Conservation (phyloP, 1,284 basidiomycete species). For the Leccinum ponderosum region DNA sequence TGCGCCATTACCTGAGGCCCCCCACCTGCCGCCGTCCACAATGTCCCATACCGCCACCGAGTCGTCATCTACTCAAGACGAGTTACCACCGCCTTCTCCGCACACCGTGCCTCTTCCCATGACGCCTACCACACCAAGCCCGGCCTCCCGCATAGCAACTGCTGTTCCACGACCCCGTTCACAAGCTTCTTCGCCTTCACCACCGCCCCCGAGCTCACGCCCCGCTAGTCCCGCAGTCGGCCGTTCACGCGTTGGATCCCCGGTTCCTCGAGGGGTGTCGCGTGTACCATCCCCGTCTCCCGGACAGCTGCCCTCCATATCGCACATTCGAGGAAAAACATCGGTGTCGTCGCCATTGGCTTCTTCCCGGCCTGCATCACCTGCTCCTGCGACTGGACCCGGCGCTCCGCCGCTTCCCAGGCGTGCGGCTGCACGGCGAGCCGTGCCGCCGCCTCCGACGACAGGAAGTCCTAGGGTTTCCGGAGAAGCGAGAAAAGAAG, state of each 20-base stretch:
- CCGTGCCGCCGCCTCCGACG: conserved; percentile 23
- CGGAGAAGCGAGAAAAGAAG: conserved; percentile 7
- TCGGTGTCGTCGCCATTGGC: conserved; percentile 22
- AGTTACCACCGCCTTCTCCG: conserved; percentile 15
- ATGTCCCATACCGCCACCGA: conserved; percentile 5
- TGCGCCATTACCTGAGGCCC: conserved; percentile 7
- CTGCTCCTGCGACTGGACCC: conserved; percentile 8
- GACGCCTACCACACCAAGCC: conserved; percentile 20
- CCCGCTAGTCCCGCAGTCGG: conserved; percentile 22
- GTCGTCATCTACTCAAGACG: conserved; percentile 5
- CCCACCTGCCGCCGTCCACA: not conserved
- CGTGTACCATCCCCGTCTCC: conserved; percentile 18
- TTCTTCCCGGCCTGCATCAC: conserved; percentile 24
- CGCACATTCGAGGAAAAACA: conserved; percentile 22
- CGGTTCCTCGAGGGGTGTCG: conserved; percentile 8
- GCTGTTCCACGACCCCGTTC: conserved; percentile 26
- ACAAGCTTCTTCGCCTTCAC: conserved; percentile 23
- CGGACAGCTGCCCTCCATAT: conserved; percentile 4
- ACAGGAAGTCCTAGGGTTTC: not conserved
- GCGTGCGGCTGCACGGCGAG: conserved; percentile 31
- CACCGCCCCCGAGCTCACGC: conserved; percentile 25
- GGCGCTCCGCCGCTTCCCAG: conserved; percentile 29
- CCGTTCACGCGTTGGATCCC: conserved; percentile 29
- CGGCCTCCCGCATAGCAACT: conserved; percentile 17
- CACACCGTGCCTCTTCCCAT: conserved; percentile 22